Conservation (phyloP, 1,284 basidiomycete species). For the Heterobasidion annosum region DNA sequence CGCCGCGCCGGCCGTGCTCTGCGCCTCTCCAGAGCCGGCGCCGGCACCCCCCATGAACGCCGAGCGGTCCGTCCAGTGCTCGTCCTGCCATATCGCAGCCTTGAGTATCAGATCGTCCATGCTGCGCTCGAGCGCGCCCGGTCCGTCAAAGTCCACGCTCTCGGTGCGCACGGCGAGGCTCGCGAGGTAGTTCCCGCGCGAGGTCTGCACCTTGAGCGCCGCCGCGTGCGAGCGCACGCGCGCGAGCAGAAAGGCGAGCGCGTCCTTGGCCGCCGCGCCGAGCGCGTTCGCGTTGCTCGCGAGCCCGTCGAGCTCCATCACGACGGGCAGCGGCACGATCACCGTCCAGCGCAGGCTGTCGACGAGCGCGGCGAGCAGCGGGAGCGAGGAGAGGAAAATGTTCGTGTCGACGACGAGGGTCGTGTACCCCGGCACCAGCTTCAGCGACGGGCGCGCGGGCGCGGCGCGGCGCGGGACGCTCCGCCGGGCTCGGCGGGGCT, state of each 20-base stretch:
- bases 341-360: slow-evolving; percentile 83
- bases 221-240: slow-evolving; percentile 67
- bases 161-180: slow-evolving; percentile 82
- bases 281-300: slow-evolving; percentile 57
- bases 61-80: slow-evolving; percentile 86
- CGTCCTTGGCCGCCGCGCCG: slow-evolving; percentile 62
- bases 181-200: slow-evolving; percentile 87
- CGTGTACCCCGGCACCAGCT: slow-evolving; percentile 79
- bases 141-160: slow-evolving; percentile 65
- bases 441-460: slow-evolving; percentile 30
- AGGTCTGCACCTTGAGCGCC: slow-evolving; percentile 91
- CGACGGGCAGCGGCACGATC: slow-evolving; percentile 85
- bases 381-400: slow-evolving; percentile 76
- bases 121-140: slow-evolving; percentile 52
- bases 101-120: slow-evolving; percentile 96
- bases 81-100: slow-evolving; percentile 86
- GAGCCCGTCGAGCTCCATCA: slow-evolving; percentile 95
- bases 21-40: slow-evolving; percentile 9
- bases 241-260: slow-evolving; percentile 70
- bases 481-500: slow-evolving; percentile 20
- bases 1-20: slow-evolving; percentile 39
- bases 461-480: slow-evolving; percentile 15
- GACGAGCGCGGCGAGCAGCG: slow-evolving; percentile 66
- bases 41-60: slow-evolving; percentile 45
- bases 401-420: slow-evolving; percentile 93